Evolutionary conservation across 345 rosid species (phyloP), one percentile per base, ranked within the genome.

Genomic region (Acer negundo): DNA sequence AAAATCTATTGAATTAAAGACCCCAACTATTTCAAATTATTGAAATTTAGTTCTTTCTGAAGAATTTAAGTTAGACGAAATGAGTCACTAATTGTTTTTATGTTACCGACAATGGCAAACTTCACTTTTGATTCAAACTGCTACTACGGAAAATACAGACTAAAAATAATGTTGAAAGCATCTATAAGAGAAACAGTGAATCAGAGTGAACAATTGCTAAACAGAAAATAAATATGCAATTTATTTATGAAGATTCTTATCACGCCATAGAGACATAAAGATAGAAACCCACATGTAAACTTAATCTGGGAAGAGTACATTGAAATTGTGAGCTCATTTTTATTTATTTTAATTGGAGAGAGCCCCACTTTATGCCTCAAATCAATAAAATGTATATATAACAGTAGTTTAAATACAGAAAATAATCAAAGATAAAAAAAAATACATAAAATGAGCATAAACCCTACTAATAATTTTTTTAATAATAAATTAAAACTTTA

Each of bases 331-430:
- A 58, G 62, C 9, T 51, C 19, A 15, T 4, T 15, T 3, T 51
- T 51, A n/a, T 51, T 51, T 51, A 10, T 51, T 58, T 58, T 58
- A 19, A n/a, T n/a, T 20, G 24, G 62, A 20, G 62, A n/a, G 62
- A 19, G 44, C 49, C 62, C 62, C n/a, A 31, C 69, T 72, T 56
- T 65, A 16, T 68, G 63, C 55, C 74, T 62, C 58, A 69, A 51
- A 47, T 20, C 61, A 53, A 8, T 63, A 55, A 62, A 72, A 70
- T 38, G 49, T n/a, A 42, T 22, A 51, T n/a, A 8, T 78, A 6
- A 53, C 28, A 72, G 35, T 20, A 55, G 15, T 46, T 17, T 47
- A 10, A 73, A 74, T 8, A 75, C 16, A 22, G 3, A 10, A 46
- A 26, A 46, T 19, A 47, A 13, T 35, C 20, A 35, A 35, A 31